Conservation (phyloP, 2,329 filamentous ascomycete genomes). For the Aspergillus pseudoviridinutans region DNA sequence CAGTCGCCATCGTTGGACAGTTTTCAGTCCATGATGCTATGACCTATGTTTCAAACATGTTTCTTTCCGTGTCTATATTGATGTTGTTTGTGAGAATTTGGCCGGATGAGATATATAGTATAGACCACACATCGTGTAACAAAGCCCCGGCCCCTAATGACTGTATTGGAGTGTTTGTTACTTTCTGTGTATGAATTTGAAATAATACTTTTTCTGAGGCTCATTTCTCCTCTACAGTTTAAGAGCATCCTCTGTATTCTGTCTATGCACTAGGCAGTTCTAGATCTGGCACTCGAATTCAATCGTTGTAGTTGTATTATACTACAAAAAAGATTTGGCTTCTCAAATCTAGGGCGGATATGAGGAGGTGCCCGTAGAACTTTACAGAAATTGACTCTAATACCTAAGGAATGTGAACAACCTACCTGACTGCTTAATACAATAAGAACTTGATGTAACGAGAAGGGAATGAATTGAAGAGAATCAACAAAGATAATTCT, state of each 20-base stretch:
- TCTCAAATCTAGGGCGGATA: too few species aligned
- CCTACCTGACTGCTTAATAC: not conserved
- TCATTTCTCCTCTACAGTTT: not conserved
- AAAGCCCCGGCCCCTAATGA: not conserved
- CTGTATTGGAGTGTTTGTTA: not conserved
- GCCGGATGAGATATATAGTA: not conserved
- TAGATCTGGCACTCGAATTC: not conserved
- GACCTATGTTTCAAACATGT: not conserved
- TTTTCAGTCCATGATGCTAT: conserved; percentile 2
- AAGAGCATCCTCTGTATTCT: not conserved
- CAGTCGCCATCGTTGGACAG: not conserved
- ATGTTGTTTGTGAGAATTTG: not conserved
- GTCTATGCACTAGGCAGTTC: not conserved
- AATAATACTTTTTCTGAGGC: not conserved
- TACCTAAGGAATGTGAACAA: not conserved
- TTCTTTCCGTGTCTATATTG: not conserved
- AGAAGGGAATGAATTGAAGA: not conserved
- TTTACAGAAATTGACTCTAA: too few species aligned
- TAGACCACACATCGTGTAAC: not conserved
- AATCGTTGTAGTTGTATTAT: not conserved
- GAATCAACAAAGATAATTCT: too few species aligned
- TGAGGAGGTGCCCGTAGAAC: too few species aligned
- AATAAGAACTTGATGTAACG: not conserved
- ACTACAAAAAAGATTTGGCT: not conserved
- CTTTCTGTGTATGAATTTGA: not conserved